phyloP scores from a whole-genome alignment of 306 rosid species.

The Lupinus albus region DNA sequence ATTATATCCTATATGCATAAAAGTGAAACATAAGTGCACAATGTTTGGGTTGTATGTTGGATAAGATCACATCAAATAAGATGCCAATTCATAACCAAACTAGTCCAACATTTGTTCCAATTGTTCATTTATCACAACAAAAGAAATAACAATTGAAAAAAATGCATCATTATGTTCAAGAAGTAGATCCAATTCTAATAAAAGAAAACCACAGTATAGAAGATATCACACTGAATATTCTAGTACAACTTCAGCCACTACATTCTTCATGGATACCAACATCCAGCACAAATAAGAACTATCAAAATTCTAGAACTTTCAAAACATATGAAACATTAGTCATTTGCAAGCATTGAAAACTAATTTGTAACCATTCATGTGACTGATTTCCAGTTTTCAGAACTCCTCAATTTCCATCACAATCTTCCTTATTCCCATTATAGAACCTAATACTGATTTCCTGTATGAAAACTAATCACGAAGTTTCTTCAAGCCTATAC shows the following conservation, averaged over 20 bases:
- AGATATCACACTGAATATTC: conserved; percentile 32
- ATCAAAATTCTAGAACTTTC: conserved; percentile 21
- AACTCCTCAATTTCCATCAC: conserved; percentile 50
- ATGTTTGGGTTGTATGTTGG: too few species aligned
- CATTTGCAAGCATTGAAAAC: conserved; percentile 42
- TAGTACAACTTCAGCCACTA: conserved; percentile 27
- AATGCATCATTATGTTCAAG: conserved; percentile 7
- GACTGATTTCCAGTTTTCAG: conserved; percentile 40
- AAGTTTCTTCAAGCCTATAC: conserved; percentile 79
- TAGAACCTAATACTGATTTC: conserved; percentile 34
- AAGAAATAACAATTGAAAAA: background rate
- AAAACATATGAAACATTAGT: conserved; percentile 38
- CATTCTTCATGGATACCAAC: conserved; percentile 27
- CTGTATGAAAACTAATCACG: conserved; percentile 48
- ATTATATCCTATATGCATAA: too few species aligned
- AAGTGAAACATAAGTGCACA: too few species aligned
- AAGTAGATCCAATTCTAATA: conserved; percentile 26
- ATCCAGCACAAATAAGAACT: conserved; percentile 41
- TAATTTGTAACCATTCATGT: conserved; percentile 24
- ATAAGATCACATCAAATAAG: too few species aligned
- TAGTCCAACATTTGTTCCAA: background rate
- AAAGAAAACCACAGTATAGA: conserved; percentile 27
- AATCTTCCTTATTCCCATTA: conserved; percentile 41
- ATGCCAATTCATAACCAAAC: conserved; percentile 7
- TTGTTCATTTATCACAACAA: conserved; percentile 21